A percentile compares a stretch with the other conserved stretches of the same genome.
Evolutionary conservation across 768 basidiomycete genomes (phyloP).

Genomic region (Lyophyllum decastes): DNA sequence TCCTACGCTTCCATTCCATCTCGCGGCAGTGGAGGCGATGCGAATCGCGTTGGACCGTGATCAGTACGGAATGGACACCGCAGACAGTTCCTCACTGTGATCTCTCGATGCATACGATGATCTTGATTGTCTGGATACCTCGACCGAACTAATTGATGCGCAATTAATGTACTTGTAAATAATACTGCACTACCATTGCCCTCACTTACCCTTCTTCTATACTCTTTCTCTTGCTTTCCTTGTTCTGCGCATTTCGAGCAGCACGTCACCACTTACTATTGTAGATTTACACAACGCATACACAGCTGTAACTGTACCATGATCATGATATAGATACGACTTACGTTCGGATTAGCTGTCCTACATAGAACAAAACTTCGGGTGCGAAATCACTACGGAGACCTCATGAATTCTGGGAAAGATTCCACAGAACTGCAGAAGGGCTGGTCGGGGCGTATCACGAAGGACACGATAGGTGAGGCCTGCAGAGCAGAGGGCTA

Average conservation of each 20-base stretch:
- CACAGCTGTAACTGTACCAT: not conserved
- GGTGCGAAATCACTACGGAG: too few species aligned
- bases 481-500: too few species aligned
- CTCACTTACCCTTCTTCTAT: not conserved
- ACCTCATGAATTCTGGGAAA: too few species aligned
- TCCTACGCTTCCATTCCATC: conserved; percentile 68
- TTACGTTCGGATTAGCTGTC: too few species aligned
- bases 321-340: not conserved
- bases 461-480: too few species aligned
- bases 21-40: conserved; percentile 73
- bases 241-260: not conserved
- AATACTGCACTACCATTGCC: not conserved
- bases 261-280: not conserved
- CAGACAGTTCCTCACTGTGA: not conserved
- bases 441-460: too few species aligned
- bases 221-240: not conserved
- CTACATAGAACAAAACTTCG: too few species aligned
- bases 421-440: too few species aligned
- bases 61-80: conserved; percentile 11
- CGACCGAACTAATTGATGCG: not conserved
- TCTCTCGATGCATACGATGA: not conserved
- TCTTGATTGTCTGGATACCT: not conserved
- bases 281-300: not conserved
- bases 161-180: not conserved
- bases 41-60: conserved; percentile 40